These are phyloP conservation scores for Solanum hybrid DNA, from an alignment of 305 asterid genomes.

Conservation along the genomic window DNA sequence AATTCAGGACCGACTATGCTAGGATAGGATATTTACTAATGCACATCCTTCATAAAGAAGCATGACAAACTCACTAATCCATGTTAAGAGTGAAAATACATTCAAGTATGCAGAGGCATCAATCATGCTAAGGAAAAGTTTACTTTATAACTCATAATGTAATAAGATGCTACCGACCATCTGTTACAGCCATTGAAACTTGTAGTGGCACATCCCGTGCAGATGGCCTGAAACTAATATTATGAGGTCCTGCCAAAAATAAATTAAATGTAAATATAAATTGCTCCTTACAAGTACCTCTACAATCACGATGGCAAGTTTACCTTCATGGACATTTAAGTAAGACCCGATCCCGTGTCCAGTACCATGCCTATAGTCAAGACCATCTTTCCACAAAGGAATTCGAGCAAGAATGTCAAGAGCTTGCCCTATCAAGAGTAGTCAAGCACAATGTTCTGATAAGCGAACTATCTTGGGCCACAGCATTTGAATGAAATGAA, in stretches of 20 bases:
- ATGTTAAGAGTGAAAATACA: not conserved
- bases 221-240: constrained; percentile 82
- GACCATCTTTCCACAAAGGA: constrained; percentile 93
- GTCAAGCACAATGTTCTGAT: constrained; percentile 1
- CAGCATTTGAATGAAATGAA: not conserved
- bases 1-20: not conserved
- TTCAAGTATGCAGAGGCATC: not conserved
- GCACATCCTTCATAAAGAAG: not conserved
- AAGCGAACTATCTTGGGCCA: not conserved
- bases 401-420: constrained; percentile 85
- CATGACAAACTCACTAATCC: not conserved
- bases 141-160: not conserved
- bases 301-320: not conserved
- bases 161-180: constrained; percentile 38
- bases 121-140: not conserved
- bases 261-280: not conserved
- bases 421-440: constrained; percentile 54
- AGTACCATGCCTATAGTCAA: constrained; percentile 97
- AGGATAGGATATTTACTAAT: not conserved
- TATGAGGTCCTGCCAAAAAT: constrained; percentile 67
- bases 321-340: constrained; percentile 96
- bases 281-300: not conserved
- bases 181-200: constrained; percentile 85
- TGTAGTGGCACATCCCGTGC: constrained; percentile 66
- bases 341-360: constrained; percentile 96